Base-by-base conservation (phyloP, 805 yeast genomes). In the Lipomyces mesembrius region DNA sequence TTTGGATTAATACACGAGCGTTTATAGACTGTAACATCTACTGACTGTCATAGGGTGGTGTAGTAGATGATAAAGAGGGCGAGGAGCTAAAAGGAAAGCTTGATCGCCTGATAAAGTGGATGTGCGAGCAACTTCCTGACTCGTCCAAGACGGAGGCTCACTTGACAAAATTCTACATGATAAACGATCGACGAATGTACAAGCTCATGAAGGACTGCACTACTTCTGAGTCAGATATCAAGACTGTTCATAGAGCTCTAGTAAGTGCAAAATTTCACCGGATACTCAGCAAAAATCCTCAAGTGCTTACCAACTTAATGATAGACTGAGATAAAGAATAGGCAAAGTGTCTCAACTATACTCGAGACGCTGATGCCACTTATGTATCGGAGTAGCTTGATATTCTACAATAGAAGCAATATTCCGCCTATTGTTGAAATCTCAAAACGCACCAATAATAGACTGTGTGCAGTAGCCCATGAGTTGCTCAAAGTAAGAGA, bases 321-420 rank as follows among this genome's bases (percentile, higher is more conserved):
- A 52, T 22, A 25, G 27, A 25, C 25, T 5, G 49, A 43, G 49
- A 43, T 43, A 43, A 12, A 17, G 49, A 43, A 43, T n/a, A 43
- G 49, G 37, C 65, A 52, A 20, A 35, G 57, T 9, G 77, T 86
- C 0, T 79, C 80, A 46, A 86, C 85, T 59, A 80, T 88, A 79
- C 79, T 82, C 2, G 78, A 81, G 1, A 83, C 85, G 17, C 78
- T 91, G 66, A 84, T 86, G 71, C 77, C 89, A 1, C 73, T 92
- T 32, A 72, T 90, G 46, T 87, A 85, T 71, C 81, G 97, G 69
- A 76, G 88, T 0, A 83, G 93, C 0, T 81, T 84, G 39, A 76
- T 89, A 2, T 74, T 88, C 27, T 89, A 83, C 77, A 92, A 91
- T 78, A 83, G 84, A 72, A 84, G 91, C 25, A 89, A 86, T 72